A percentile compares a stretch with the other conserved stretches of the same genome.
phyloP scores from a whole-genome alignment of 2,329 filamentous ascomycete species.

The Pestalotiopsis sp. region DNA sequence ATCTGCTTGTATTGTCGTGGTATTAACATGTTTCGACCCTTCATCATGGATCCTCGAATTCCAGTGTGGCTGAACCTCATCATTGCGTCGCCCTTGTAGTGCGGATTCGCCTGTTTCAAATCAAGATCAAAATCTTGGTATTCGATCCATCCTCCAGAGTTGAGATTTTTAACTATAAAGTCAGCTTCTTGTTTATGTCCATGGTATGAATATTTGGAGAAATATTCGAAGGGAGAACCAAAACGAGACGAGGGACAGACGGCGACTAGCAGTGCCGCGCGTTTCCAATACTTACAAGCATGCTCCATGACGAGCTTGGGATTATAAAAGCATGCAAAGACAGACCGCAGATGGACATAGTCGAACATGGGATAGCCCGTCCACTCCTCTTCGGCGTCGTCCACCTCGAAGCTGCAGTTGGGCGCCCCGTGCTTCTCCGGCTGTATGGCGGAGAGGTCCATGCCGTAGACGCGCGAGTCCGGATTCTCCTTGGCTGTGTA shows the following conservation, averaged over 20 bases:
- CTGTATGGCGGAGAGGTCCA: slow-evolving; percentile 7
- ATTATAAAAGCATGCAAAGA: neutral
- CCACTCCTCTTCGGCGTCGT: slow-evolving; percentile 9
- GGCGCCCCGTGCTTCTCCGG: neutral
- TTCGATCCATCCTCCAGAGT: slow-evolving; percentile 6
- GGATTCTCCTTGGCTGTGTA: neutral
- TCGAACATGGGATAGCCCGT: slow-evolving; percentile 5
- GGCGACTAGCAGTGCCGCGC: neutral
- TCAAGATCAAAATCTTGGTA: neutral
- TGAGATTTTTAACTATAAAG: neutral
- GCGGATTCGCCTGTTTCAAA: neutral
- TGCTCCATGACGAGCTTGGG: neutral
- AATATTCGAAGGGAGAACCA: no score
- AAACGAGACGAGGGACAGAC: no score
- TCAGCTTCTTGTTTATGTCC: neutral
- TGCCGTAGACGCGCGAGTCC: neutral
- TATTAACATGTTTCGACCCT: neutral
- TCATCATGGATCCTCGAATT: neutral
- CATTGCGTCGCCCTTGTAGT: neutral
- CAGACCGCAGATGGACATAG: slow-evolving; percentile 2
- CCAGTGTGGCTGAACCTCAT: neutral
- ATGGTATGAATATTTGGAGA: no score
- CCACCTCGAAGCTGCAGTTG: neutral
- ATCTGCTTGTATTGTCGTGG: neutral
- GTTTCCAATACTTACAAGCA: neutral